Evolutionary conservation across 2,329 filamentous ascomycete species (phyloP).

Genomic region (Calonectria pteridis): DNA sequence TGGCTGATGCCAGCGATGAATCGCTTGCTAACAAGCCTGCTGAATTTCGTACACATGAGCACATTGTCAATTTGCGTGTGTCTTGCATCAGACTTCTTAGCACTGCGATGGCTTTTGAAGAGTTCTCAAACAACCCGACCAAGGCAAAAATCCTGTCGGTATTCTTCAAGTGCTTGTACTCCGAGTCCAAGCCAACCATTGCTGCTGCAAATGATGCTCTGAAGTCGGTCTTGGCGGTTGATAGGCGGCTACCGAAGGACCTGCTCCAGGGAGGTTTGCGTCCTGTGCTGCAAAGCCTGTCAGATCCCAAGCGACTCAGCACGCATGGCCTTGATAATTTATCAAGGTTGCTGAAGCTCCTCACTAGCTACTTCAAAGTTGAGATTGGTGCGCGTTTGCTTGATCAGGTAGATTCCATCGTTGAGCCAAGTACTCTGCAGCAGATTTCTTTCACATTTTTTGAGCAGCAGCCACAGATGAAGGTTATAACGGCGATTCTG

Average conservation of each 20-base stretch:
- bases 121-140: conserved; percentile 81
- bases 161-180: conserved; percentile 98
- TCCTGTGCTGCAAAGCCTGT: conserved; percentile 95
- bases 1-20: conserved; percentile 96
- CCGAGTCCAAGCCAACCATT: conserved; percentile 91
- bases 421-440: conserved; percentile 83
- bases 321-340: conserved; percentile 92
- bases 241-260: conserved; percentile 94
- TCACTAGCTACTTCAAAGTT: conserved; percentile 99
- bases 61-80: conserved; percentile 91
- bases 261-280: conserved; percentile 92
- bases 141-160: conserved; percentile 85
- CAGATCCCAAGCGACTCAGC: conserved; percentile 90
- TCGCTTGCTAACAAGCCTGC: conserved; percentile 91
- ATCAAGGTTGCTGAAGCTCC: conserved; percentile 86
- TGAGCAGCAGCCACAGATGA: conserved; percentile 93
- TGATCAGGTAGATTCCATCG: conserved; percentile 92
- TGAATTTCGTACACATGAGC: conserved; percentile 95
- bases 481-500: conserved; percentile 93
- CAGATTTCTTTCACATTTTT: conserved; percentile 95
- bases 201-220: conserved; percentile 93
- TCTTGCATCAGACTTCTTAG: conserved; percentile 94
- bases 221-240: conserved; percentile 87
- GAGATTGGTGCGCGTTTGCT: conserved; percentile 95
- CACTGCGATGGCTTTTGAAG: conserved; percentile 92